Base-by-base conservation (phyloP, 495 filamentous ascomycete species). In the Penicillium cosmopolitanum region DNA sequence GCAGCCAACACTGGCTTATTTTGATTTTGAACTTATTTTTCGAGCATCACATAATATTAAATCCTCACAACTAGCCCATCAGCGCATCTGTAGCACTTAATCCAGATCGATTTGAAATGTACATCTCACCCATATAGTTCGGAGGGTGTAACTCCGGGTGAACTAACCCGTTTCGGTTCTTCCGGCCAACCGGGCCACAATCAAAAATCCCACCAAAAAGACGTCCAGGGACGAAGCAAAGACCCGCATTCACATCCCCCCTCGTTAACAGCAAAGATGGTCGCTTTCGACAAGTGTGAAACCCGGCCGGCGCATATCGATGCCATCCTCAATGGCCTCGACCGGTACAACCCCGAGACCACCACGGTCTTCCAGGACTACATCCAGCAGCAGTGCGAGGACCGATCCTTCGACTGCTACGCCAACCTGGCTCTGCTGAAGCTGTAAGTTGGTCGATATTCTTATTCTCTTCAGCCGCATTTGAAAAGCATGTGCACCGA, bases 321-420 rank as follows among this genome's bases (percentile, higher is more conserved):
- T 72, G 83, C 77, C 73, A 96, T 98, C 66, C 89, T 99, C 65
- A 78, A 89, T 79, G 92, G 96, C 57, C 89, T 99, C 60, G 95
- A 99, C 79, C 84, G 96, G 61, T 99, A 99, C 81, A 99, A 99
- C 77, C 96, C 96, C 43, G 95, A 99, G 77, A 96, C 94, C 21
- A 96, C 95, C 51, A 83, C 84, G 35, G 83, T 93, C 54, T 94
- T 99, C 82, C 93, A 98, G 81, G 91, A 94, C 70, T 98, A 99
- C 72, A 89, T 99, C 40, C 80, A 83, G 64, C 88, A 91, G 73
- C 96, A 99, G 81, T 99, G 96, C 81, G 96, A 98, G 77, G 87
- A 90, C 74, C 84, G 88, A 76, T 91, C 90, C 55, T 94, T 92
- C 74, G 96, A 99, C 79, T 91, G 87, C 79, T 96, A 97, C 74